Base-by-base conservation (phyloP, 2,329 filamentous ascomycete species). In the Pseudofabraea citricarpa region DNA sequence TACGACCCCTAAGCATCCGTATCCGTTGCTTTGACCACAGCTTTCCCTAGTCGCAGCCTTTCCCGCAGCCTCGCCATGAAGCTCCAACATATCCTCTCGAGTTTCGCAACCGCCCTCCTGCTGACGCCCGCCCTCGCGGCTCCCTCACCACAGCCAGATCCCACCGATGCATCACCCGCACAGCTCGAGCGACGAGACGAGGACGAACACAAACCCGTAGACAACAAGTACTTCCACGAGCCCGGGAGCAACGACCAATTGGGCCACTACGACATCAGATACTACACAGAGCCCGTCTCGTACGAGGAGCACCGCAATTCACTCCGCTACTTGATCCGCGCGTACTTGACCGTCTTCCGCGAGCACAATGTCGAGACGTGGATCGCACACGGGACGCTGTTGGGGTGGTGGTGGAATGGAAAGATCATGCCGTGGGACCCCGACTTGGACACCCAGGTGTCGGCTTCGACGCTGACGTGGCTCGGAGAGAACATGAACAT, bases 401-500 rank as follows among this genome's bases (percentile, higher is more conserved):
- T 94, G 18, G 88, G 87, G 10, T 94, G 88, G 88, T 93, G 86
- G 85, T 94, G 88, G 88, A 91, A 89, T 60, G 75, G 71, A 32
- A 67, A 79, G 65, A 81, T 87, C 59, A 79, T 90, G 68, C 86
- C 87, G 1, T 90, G 87, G 87, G 87, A 93, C 63, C 86, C 81
- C 69, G 88, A 94, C 62, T 70, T 93, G 36, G 88, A 94, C 63
- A 86, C 87, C 0, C 88, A 93, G 65, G 81, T 93, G 21, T 79
- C 81, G 15, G 76, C 75, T 43, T 67, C 71, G 23, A 90, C 87
- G 1, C 71, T 93, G 36, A 63, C 70, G 26, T 79, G 79, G 62
- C 69, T 93, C 20, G 85, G 73, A 23, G 66, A 78, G 44, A 68
- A 79, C 49, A 73, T 81, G 63, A 93, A 93, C 66, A 75, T 78